Conservation (phyloP, 192 early-diverging fungal species). For the Entomortierella chlamydospora region DNA sequence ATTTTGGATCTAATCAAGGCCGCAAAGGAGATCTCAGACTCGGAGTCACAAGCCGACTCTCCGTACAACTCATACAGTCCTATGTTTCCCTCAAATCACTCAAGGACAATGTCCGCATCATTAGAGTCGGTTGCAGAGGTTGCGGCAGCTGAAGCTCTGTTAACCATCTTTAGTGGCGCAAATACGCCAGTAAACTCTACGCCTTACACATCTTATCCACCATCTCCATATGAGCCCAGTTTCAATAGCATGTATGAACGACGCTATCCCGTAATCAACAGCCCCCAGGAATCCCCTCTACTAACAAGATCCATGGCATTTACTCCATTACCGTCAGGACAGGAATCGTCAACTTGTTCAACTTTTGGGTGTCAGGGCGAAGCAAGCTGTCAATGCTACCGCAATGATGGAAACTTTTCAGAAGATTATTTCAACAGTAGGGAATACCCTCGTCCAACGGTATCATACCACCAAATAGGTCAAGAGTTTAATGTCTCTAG, state of each 20-base stretch:
- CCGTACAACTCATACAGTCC: constrained; percentile 28
- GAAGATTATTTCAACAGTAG: constrained; percentile 42
- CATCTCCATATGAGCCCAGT: constrained; percentile 38
- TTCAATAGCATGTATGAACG: constrained; percentile 7
- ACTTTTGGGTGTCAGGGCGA: not conserved
- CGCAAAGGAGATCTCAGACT: constrained; percentile 47
- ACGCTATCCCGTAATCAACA: constrained; percentile 9
- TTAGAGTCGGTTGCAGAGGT: constrained; percentile 47
- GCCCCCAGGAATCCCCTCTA: constrained; percentile 13
- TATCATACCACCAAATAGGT: constrained; percentile 35
- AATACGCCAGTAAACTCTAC: constrained; percentile 30
- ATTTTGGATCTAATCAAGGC: constrained; percentile 44
- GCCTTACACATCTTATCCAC: constrained; percentile 41
- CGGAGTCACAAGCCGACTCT: constrained; percentile 22
- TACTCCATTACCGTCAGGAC: constrained; percentile 12
- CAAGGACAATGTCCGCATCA: constrained; percentile 30
- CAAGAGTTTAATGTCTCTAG: constrained; percentile 8
- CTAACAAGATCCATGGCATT: constrained; percentile 28
- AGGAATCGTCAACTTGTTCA: not conserved
- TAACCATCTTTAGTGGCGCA: constrained; percentile 45
- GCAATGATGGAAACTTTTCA: not conserved
- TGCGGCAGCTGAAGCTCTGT: constrained; percentile 46
- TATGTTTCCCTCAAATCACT: constrained; percentile 20
- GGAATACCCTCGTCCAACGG: not conserved
- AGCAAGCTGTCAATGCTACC: not conserved